Evolutionary conservation across 116 monocot genomes (phyloP).

Genomic region (Posidonia oceanica): DNA sequence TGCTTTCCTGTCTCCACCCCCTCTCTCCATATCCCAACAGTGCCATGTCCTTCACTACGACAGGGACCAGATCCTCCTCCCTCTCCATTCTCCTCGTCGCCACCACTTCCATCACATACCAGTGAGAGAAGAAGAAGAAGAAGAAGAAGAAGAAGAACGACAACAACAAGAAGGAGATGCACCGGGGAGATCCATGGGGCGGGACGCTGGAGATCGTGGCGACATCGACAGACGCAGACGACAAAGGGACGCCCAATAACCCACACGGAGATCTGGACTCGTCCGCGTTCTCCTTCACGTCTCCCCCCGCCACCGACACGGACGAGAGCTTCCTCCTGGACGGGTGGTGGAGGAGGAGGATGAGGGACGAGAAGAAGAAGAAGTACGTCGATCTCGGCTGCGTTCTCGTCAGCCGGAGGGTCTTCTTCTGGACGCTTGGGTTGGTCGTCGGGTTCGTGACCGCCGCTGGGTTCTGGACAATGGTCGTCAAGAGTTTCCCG

Average conservation of each 20-base stretch:
- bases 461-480: background rate
- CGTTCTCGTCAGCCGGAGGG: background rate
- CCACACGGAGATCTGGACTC: background rate
- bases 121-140: no score
- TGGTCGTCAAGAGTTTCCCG: background rate
- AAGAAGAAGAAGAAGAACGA: no score
- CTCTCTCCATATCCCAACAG: no score
- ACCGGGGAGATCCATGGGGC: constrained; percentile 3
- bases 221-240: background rate
- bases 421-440: constrained; percentile 1
- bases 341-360: background rate
- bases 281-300: background rate
- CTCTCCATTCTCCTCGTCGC: no score
- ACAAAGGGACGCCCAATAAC: background rate
- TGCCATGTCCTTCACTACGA: no score
- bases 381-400: background rate
- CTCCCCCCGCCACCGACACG: background rate
- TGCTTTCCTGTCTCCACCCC: no score
- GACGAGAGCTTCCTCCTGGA: background rate
- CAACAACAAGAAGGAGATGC: background rate
- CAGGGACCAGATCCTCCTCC: no score
- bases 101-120: no score
- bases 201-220: background rate
- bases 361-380: background rate
- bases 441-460: background rate